Percentiles rank a stretch among this genome's conserved stretches.
These are phyloP conservation scores for Chlorokybus atmophyticus DNA, from an alignment of 139 green algal genomes.

Conservation along the genomic window DNA sequence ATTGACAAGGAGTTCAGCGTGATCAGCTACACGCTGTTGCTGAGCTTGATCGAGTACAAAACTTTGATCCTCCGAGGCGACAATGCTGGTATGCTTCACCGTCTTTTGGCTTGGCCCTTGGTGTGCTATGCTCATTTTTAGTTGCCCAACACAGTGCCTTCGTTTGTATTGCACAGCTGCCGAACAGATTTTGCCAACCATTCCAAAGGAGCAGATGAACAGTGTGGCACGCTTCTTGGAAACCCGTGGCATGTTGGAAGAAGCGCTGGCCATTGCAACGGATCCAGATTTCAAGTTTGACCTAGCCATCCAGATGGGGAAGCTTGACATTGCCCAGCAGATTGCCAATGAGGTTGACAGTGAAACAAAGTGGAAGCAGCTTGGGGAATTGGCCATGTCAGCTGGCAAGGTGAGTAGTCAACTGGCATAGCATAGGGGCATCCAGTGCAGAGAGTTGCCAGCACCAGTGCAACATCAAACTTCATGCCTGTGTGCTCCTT, in stretches of 20 bases:
- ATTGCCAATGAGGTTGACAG: constrained; percentile 62
- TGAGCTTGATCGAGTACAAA: constrained; percentile 95
- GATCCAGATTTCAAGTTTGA: constrained; percentile 90
- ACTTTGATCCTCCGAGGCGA: constrained; percentile 67
- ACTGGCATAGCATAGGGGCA: no score
- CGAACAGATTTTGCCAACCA: constrained; percentile 38
- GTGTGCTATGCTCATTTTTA: no score
- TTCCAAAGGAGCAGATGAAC: constrained; percentile 37
- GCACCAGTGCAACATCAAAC: no score
- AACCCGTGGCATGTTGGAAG: constrained; percentile 53
- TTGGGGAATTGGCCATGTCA: constrained; percentile 73
- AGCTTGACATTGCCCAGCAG: constrained; percentile 58
- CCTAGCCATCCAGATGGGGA: constrained; percentile 69
- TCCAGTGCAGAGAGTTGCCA: no score
- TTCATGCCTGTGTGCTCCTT: no score
- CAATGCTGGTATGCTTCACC: no score
- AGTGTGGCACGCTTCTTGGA: constrained; percentile 88
- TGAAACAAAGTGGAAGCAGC: constrained; percentile 84
- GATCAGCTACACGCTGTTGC: constrained; percentile 78
- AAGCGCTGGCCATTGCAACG: constrained; percentile 79
- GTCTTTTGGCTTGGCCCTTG: no score
- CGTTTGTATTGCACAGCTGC: no score
- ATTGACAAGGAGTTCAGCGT: constrained; percentile 73
- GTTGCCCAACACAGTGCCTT: no score
- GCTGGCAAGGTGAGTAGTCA: constrained; percentile 33